These are phyloP conservation scores for Mucor velutinosus DNA, from an alignment of 371 early-diverging fungal genomes.

Conservation along the genomic window DNA sequence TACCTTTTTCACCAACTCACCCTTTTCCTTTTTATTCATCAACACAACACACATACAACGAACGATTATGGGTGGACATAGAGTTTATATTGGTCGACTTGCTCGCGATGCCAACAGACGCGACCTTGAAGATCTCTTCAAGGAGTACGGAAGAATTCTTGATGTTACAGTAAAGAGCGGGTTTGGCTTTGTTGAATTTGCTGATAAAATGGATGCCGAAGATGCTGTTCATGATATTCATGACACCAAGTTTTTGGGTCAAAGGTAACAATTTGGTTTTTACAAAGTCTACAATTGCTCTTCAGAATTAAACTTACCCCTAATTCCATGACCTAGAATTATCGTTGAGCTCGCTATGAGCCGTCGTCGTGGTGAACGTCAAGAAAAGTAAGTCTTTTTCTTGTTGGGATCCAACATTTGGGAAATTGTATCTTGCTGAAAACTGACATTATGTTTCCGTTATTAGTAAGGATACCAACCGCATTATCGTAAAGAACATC, in stretches of 20 bases:
- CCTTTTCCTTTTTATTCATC: slow-evolving; percentile 8
- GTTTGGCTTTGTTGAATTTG: slow-evolving; percentile 74
- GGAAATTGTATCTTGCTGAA: neutral
- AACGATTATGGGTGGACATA: slow-evolving; percentile 44
- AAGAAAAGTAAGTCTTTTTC: slow-evolving; percentile 19
- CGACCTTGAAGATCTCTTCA: slow-evolving; percentile 66
- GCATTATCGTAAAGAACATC: slow-evolving; percentile 67
- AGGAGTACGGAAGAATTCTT: slow-evolving; percentile 60
- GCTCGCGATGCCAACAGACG: slow-evolving; percentile 61
- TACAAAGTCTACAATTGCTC: slow-evolving; percentile 17
- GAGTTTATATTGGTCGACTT: slow-evolving; percentile 70
- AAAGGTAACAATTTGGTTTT: slow-evolving; percentile 46
- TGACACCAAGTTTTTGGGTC: slow-evolving; percentile 64
- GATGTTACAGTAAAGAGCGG: slow-evolving; percentile 69
- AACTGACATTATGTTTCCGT: neutral
- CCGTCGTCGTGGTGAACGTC: slow-evolving; percentile 40
- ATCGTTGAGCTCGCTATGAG: slow-evolving; percentile 70
- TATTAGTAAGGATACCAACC: slow-evolving; percentile 48
- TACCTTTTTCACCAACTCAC: neutral
- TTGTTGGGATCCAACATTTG: neutral
- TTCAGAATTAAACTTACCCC: neutral
- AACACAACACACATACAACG: neutral
- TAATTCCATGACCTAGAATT: slow-evolving; percentile 39
- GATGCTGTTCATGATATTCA: slow-evolving; percentile 70
- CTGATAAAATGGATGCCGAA: slow-evolving; percentile 64